Evolutionary conservation across 2,329 filamentous ascomycete genomes (phyloP), one percentile per base, ranked within the genome.

Genomic region (Pseudonectria foliicola): DNA sequence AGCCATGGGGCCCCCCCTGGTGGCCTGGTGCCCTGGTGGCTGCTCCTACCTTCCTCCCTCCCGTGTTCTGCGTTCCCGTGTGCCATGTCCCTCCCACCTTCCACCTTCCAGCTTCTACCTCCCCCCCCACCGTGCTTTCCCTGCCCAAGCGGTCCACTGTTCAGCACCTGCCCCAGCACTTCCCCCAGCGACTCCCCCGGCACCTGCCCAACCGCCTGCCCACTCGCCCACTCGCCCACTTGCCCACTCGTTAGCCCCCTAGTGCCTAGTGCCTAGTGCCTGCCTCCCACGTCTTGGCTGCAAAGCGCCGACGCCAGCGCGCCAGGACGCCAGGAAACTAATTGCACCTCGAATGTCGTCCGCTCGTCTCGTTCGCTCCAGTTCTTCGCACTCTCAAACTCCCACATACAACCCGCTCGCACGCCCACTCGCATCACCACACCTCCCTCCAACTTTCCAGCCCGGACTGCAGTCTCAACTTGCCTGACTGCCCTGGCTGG

Each of bases 401-500:
- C 31, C 12, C 31, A 16, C 18, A 25, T n/a, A 10, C 13, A 10
- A 24, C 13, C 11, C 26, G 13, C 25, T 18, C 32, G 12, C 44
- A 40, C 44, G 44, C 43, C 46, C 34, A 38, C 35, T 38, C 39
- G 18, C 18, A 21, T 21, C 18, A 21, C 18, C 18, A 21, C 18
- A 21, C 18, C 18, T 21, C 18, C 8, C 18, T 21, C 41, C 46
- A 49, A 45, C 42, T 51, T 49, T 44, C 34, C 34, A 43, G 32
- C n/a, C n/a, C n/a, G n/a, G n/a, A n/a, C n/a, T n/a, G n/a, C n/a
- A n/a, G n/a, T n/a, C n/a, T n/a, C n/a, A n/a, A n/a, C n/a, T n/a
- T n/a, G n/a, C n/a, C n/a, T n/a, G 43, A 21, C 18, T 21, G 18
- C 5, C 5, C 5, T 21, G 18, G 18, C 45, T 45, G 38, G 32